Base-by-base conservation (phyloP, 2,329 filamentous ascomycete species). In the Trichoderma citrinoviride region DNA sequence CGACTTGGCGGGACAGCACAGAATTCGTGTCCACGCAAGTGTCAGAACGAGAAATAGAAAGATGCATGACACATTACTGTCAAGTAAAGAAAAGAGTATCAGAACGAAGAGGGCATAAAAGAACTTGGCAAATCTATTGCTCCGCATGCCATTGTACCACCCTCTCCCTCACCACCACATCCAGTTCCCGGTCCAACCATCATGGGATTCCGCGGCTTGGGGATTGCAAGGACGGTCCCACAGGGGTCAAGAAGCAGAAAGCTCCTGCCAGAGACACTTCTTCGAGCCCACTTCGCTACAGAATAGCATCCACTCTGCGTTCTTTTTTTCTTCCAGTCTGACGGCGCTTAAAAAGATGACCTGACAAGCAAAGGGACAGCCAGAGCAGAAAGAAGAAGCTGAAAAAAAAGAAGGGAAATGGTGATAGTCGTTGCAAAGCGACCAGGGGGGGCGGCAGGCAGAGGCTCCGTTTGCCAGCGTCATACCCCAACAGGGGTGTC, bases 321-420 rank as follows among this genome's bases (percentile, higher is more conserved):
- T 3, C 29, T n/a, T 10, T 52, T 15, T 15, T 49, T 49, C 37
- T 44, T 25, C n/a, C 19, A n/a, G 40, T 37, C 19, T 19, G 25
- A 57, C 41, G 33, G 50, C 61, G 41, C 61, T 47, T 54, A 64
- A 7, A 27, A 23, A 33, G 33, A 37, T 5, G 10, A 14, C 5
- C 47, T 58, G 14, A 47, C 19, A 14, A 46, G 19, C 12, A 46
- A 37, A 17, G 29, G 17, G 19, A 43, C 17, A 46, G 25, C 27
- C 7, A 15, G 19, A n/a, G 19, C 44, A 64, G 41, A 43, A 7
- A 0, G 19, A 43, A 43, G 23, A 50, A 19, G 10, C 47, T 5
- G 43, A 43, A 23, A 21, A 44, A 64, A 43, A 50, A 21, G 29
- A 64, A 43, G 43, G 17, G 61, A 64, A 64, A 64, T 64, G 23